Evolutionary conservation across 768 basidiomycete species (phyloP), one percentile per base, ranked within the genome.

Genomic region (Saitozyma podzolica): DNA sequence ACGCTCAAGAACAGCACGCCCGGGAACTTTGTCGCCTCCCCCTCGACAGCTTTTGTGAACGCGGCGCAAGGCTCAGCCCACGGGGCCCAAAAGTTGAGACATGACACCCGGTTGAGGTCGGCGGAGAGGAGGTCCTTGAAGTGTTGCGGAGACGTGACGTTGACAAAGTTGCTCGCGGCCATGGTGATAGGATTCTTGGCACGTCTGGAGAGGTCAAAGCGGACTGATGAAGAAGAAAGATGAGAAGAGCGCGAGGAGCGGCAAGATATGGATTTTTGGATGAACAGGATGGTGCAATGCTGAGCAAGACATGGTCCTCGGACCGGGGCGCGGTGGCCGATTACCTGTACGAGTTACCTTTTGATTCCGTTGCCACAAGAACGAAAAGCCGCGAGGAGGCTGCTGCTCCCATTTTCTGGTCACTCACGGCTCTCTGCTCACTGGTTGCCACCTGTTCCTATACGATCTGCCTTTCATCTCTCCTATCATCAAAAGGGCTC

Each of bases 61-160:
- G 88, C 84, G 70, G 84, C 84, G 83, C 94, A 98, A 47, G 93
- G 92, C 64, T 86, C 89, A 0, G 92, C 96, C 91, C 92, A 83
- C 89, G 80, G 86, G 49, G 94, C 91, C 89, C 92, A 94, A 79
- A 97, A 99, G 81, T 90, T 91, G 75, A 96, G 86, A 43, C 95
- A 82, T 5, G 93, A 93, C 20, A 95, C 84, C 19, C 90, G 83
- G 17, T 84, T 80, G 41, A 99, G 85, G 80, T 98, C 94, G 19
- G 80, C 73, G 0, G 87, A 87, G 52, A 97, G 86, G 9, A 90
- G 80, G 8, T 81, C 73, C 76, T 91, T 86, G 81, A 98, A 92
- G 54, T 91, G 85, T 1, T 84, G 80, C 1, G 90, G 79, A 4
- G 89, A 89, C 20, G 80, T 75, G 54, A 95, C 84, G 13, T 69